These are phyloP conservation scores for Talaromyces borbonicus DNA, from an alignment of 495 filamentous ascomycete genomes.

Conservation along the genomic window DNA sequence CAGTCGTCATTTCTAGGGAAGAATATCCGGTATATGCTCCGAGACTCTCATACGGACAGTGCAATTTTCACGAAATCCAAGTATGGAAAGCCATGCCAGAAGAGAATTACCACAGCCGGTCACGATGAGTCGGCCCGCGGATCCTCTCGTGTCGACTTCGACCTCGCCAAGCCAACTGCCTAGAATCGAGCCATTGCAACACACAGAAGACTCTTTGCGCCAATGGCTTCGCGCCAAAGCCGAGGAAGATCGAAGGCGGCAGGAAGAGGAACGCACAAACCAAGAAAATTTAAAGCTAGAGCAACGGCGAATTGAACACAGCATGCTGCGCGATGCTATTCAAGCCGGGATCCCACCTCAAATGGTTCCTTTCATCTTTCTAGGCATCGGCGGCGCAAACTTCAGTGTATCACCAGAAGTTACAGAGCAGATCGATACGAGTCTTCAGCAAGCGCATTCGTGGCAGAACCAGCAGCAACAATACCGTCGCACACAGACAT, in stretches of 20 bases:
- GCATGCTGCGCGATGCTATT: slow-evolving; percentile 74
- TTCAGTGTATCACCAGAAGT: slow-evolving; percentile 54
- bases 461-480: slow-evolving; percentile 32
- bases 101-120: slow-evolving; percentile 30
- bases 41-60: slow-evolving; percentile 13
- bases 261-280: slow-evolving; percentile 81
- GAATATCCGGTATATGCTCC: slow-evolving; percentile 9
- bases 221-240: slow-evolving; percentile 73
- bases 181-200: slow-evolving; percentile 51
- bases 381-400: slow-evolving; percentile 64
- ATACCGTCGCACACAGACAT: slow-evolving; percentile 8
- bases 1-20: slow-evolving; percentile 23
- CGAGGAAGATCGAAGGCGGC: slow-evolving; percentile 75
- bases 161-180: slow-evolving; percentile 39
- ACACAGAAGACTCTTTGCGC: slow-evolving; percentile 71
- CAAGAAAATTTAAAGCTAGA: slow-evolving; percentile 72
- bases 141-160: slow-evolving; percentile 30
- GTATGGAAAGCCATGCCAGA: slow-evolving; percentile 29
- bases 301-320: slow-evolving; percentile 72
- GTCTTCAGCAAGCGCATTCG: slow-evolving; percentile 32
- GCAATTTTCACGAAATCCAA: slow-evolving; percentile 12
- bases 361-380: slow-evolving; percentile 84
- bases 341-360: slow-evolving; percentile 73
- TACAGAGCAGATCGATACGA: slow-evolving; percentile 49
- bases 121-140: slow-evolving; percentile 24